These are phyloP conservation scores for Fusarium phyllophilum DNA, from an alignment of 2,329 filamentous ascomycete genomes.

Conservation along the genomic window DNA sequence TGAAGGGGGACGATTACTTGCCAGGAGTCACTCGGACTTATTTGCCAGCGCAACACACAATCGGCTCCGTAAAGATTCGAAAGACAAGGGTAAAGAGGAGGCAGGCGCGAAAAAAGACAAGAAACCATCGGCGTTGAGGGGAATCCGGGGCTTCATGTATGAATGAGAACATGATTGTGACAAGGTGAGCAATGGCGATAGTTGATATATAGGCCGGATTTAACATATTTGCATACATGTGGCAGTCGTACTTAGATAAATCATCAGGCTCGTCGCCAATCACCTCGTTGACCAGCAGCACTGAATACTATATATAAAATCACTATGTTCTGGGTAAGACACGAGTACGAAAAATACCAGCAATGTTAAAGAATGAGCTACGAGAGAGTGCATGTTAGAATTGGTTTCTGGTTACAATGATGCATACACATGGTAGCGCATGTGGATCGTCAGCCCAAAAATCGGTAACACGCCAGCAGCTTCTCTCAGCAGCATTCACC, in stretches of 20 bases:
- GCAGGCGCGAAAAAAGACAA: conserved; percentile 49
- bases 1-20: conserved; percentile 46
- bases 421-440: background rate
- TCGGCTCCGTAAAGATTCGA: conserved; percentile 58
- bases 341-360: background rate
- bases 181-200: background rate
- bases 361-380: background rate
- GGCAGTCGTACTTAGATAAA: background rate
- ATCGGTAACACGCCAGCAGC: background rate
- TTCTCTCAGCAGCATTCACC: background rate
- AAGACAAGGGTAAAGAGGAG: conserved; percentile 59
- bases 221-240: background rate
- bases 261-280: background rate
- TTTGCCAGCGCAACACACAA: conserved; percentile 59
- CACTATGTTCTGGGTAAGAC: too few species aligned
- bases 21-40: conserved; percentile 36
- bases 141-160: conserved; percentile 54
- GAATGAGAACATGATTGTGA: conserved; percentile 24
- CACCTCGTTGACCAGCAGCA: background rate
- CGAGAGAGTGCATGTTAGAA: background rate
- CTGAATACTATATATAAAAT: background rate
- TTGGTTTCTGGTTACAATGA: background rate
- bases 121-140: conserved; percentile 52
- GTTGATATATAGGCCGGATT: background rate
- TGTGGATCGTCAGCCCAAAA: too few species aligned